These are phyloP conservation scores for Zarea fungicola DNA, from an alignment of 2,329 filamentous ascomycete species.

Conservation along the genomic window DNA sequence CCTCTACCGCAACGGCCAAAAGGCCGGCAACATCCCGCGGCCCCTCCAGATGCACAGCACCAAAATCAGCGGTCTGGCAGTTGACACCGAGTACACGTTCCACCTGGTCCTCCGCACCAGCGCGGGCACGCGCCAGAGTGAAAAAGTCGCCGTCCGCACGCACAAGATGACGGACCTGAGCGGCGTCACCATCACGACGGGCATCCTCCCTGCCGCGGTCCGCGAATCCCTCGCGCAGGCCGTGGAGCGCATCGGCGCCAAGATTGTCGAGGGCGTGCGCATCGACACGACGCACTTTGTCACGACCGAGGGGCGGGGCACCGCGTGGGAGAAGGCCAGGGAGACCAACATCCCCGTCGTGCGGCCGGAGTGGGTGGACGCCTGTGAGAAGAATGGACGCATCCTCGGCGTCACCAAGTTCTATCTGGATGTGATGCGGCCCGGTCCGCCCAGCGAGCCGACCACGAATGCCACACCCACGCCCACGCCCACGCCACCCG, in stretches of 20 bases:
- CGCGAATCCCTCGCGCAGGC: conserved; percentile 70
- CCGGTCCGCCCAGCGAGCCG: conserved; percentile 36
- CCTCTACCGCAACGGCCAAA: conserved; percentile 92
- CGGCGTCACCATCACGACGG: conserved; percentile 84
- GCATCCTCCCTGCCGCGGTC: conserved; percentile 69
- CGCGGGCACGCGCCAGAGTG: conserved; percentile 79
- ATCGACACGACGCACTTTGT: conserved; percentile 99
- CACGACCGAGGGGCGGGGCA: conserved; percentile 85
- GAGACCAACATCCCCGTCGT: conserved; percentile 98
- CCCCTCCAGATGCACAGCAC: conserved; percentile 86
- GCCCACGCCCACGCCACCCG: conserved; percentile 22
- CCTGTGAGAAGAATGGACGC: conserved; percentile 87
- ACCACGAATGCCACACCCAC: too few species aligned
- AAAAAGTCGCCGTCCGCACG: conserved; percentile 79
- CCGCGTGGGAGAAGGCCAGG: conserved; percentile 91
- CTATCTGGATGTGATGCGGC: conserved; percentile 75
- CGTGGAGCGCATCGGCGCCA: conserved; percentile 85
- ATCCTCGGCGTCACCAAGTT: conserved; percentile 94
- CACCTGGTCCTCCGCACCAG: conserved; percentile 87
- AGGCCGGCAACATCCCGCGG: conserved; percentile 89
- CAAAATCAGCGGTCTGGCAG: conserved; percentile 93
- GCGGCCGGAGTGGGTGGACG: conserved; percentile 92
- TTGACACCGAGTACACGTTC: conserved; percentile 94
- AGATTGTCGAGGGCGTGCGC: conserved; percentile 80
- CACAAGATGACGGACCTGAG: conserved; percentile 98